Evolutionary conservation across 1,284 basidiomycete genomes (phyloP).

Genomic region (Vanrija sp.): DNA sequence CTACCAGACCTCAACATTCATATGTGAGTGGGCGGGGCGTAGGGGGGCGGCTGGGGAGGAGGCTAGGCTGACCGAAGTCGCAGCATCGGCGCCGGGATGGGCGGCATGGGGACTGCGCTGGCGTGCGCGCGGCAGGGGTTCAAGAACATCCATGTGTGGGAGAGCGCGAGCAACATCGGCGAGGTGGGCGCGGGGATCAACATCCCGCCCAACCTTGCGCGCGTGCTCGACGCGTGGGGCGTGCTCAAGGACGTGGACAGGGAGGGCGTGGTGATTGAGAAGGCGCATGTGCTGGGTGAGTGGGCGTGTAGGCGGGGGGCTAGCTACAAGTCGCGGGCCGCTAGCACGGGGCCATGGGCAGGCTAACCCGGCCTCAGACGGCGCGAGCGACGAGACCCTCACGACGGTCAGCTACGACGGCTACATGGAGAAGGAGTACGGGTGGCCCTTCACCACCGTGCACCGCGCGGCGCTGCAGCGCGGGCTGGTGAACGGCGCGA

Average conservation of each 20-base stretch:
- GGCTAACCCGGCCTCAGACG: conserved; percentile 18
- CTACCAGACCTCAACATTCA: conserved; percentile 13
- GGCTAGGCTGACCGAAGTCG: not conserved
- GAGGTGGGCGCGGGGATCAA: conserved; percentile 44
- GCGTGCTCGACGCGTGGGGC: conserved; percentile 31
- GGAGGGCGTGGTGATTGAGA: conserved; percentile 37
- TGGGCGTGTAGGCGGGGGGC: not conserved
- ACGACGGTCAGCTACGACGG: conserved; percentile 30
- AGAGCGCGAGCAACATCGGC: conserved; percentile 28
- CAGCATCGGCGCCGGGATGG: conserved; percentile 22
- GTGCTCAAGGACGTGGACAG: conserved; percentile 23
- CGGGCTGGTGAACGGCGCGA: conserved; percentile 31
- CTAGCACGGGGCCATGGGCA: too few relatives aligned
- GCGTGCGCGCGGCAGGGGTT: conserved; percentile 33
- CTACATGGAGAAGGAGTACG: conserved; percentile 38
- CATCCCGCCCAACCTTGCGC: conserved; percentile 36
- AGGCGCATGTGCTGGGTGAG: conserved; percentile 36
- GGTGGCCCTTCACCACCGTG: conserved; percentile 37
- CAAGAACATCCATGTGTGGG: conserved; percentile 33
- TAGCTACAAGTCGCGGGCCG: not conserved
- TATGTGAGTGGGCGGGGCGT: conserved; percentile 20
- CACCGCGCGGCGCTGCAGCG: conserved; percentile 45
- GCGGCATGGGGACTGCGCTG: conserved; percentile 33
- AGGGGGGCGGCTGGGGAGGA: too few relatives aligned
- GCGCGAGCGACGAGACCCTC: conserved; percentile 33